These are phyloP conservation scores for Colletotrichum higginsianum DNA, from an alignment of 2,329 filamentous ascomycete species.

Conservation along the genomic window DNA sequence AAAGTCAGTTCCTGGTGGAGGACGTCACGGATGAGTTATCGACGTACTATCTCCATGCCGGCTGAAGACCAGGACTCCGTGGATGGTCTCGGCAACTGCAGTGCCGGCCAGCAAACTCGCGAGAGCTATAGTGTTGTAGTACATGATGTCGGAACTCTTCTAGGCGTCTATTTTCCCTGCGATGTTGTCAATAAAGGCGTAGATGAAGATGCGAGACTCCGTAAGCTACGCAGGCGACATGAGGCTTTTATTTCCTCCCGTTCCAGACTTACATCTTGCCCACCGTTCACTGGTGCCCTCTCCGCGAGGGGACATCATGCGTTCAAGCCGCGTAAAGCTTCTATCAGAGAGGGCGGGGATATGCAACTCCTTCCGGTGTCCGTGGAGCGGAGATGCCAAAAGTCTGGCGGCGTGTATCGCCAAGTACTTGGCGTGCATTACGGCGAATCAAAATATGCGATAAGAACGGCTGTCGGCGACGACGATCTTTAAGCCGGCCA, in stretches of 20 bases:
- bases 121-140: background rate
- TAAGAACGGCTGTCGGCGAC: slow-evolving; percentile 46
- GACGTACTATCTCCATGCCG: slow-evolving; percentile 54
- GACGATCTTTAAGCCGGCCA: background rate
- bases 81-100: slow-evolving; percentile 40
- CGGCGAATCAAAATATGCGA: slow-evolving; percentile 18
- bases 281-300: background rate
- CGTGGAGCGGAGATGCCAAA: slow-evolving; percentile 27
- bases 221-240: background rate
- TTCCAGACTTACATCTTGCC: background rate
- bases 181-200: too few species aligned
- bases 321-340: background rate
- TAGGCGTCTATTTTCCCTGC: background rate
- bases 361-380: slow-evolving; percentile 5
- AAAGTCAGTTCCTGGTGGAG: background rate
- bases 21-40: too few species aligned
- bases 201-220: background rate
- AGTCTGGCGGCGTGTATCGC: background rate
- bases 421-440: slow-evolving; percentile 33
- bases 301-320: background rate
- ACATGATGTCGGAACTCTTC: background rate
- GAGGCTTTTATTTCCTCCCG: slow-evolving; percentile 5
- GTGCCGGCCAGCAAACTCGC: slow-evolving; percentile 32
- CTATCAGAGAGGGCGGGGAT: background rate
- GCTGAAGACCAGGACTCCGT: slow-evolving; percentile 51